Evolutionary conservation across 1,284 basidiomycete genomes (phyloP).

Genomic region (Acaromyces ingoldii): DNA sequence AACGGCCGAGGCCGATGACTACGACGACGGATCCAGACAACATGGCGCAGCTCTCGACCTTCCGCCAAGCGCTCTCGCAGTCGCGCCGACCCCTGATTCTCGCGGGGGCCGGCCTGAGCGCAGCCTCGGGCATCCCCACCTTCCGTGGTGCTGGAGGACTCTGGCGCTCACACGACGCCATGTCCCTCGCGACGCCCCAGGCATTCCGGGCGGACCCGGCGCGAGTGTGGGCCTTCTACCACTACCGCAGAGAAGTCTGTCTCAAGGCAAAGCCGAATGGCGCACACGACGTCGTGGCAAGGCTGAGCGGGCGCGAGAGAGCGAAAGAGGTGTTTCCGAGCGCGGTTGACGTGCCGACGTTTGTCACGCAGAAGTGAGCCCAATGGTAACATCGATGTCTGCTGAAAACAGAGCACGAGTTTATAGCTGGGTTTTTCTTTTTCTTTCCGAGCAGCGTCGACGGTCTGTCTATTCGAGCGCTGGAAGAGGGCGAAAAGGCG

Average conservation of each 20-base stretch:
- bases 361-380: conserved; percentile 62
- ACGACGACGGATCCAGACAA: neutral
- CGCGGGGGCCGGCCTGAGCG: conserved; percentile 63
- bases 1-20: neutral
- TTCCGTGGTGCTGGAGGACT: conserved; percentile 62
- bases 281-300: conserved; percentile 59
- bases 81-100: conserved; percentile 55
- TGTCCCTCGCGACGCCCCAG: conserved; percentile 60
- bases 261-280: conserved; percentile 58
- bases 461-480: conserved; percentile 57
- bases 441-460: conserved; percentile 55
- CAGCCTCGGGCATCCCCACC: conserved; percentile 59
- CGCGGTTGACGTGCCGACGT: conserved; percentile 30
- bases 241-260: conserved; percentile 59
- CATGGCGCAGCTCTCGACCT: neutral
- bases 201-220: conserved; percentile 60
- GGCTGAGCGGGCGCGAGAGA: conserved; percentile 50
- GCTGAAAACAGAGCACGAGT: neutral
- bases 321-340: conserved; percentile 8
- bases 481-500: conserved; percentile 12
- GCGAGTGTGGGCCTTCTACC: conserved; percentile 65
- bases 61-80: neutral
- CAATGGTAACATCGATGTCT: too few relatives aligned
- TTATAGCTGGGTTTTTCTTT: too few relatives aligned
- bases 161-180: conserved; percentile 62